A percentile compares a stretch with the other conserved stretches of the same genome.
These are phyloP conservation scores for Metarhizium robertsii DNA, from an alignment of 2,329 filamentous ascomycete species.

Conservation along the genomic window DNA sequence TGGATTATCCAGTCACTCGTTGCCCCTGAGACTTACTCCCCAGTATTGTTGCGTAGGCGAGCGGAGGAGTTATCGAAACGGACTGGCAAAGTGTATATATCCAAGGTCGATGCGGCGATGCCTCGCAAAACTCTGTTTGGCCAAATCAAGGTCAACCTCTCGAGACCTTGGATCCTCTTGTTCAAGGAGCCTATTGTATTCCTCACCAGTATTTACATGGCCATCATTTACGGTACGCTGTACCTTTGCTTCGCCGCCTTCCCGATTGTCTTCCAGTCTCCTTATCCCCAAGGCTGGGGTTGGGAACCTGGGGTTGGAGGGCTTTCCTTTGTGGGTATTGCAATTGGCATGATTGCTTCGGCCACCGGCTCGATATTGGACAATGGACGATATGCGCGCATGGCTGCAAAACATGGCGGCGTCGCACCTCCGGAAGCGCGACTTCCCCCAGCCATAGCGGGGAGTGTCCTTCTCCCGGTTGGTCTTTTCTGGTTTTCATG, in stretches of 20 bases:
- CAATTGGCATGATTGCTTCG: constrained; percentile 52
- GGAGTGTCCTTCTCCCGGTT: constrained; percentile 46
- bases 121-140: constrained; percentile 32
- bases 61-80: constrained; percentile 39
- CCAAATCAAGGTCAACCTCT: constrained; percentile 47
- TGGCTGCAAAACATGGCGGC: constrained; percentile 38
- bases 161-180: constrained; percentile 55
- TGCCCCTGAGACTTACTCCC: constrained; percentile 53
- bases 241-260: constrained; percentile 47
- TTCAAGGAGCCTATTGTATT: constrained; percentile 60
- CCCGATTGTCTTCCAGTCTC: constrained; percentile 50
- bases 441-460: constrained; percentile 50
- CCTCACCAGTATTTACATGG: constrained; percentile 54
- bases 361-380: constrained; percentile 42
- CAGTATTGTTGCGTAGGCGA: constrained; percentile 43
- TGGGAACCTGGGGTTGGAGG: constrained; percentile 51
- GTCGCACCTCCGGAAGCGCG: constrained; percentile 55
- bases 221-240: constrained; percentile 45
- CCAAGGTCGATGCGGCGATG: constrained; percentile 34
- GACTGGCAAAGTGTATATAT: constrained; percentile 47
- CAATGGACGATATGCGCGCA: constrained; percentile 42
- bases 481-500: constrained; percentile 59
- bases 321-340: constrained; percentile 54
- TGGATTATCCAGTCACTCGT: constrained; percentile 43
- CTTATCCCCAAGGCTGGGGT: constrained; percentile 30